Conservation (phyloP, 768 basidiomycete genomes). For the Leccinum ochraceum region DNA sequence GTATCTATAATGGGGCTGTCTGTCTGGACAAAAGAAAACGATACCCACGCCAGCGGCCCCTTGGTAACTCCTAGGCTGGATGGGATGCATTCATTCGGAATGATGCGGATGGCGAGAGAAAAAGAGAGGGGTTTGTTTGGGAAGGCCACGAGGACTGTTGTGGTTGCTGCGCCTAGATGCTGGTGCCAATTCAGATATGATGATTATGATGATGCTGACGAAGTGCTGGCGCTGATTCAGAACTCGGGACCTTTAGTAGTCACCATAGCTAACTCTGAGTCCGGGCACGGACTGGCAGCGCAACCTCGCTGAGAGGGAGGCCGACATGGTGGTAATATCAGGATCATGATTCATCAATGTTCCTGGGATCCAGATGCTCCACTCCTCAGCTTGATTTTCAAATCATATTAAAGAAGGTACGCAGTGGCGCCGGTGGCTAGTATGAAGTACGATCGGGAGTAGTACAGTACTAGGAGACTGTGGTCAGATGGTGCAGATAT, state of each 20-base stretch:
- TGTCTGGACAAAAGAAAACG: background rate
- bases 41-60: background rate
- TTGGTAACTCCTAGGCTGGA: background rate
- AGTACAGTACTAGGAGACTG: background rate
- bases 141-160: background rate
- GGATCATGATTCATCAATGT: background rate
- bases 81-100: background rate
- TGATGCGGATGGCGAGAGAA: background rate
- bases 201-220: background rate
- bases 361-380: background rate
- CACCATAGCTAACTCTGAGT: background rate
- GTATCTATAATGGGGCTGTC: background rate
- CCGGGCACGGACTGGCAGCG: background rate
- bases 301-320: background rate
- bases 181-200: background rate
- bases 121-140: background rate
- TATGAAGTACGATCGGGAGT: background rate
- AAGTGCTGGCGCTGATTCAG: background rate
- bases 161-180: background rate
- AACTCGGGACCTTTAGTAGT: background rate
- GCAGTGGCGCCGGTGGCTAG: background rate
- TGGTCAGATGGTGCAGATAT: background rate
- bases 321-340: background rate
- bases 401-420: background rate
- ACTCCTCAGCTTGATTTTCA: background rate